A percentile compares a stretch with the other conserved stretches of the same genome.
Conservation (phyloP, 176 grass and related monocot genomes). For the Alopecurus myosuroides region DNA sequence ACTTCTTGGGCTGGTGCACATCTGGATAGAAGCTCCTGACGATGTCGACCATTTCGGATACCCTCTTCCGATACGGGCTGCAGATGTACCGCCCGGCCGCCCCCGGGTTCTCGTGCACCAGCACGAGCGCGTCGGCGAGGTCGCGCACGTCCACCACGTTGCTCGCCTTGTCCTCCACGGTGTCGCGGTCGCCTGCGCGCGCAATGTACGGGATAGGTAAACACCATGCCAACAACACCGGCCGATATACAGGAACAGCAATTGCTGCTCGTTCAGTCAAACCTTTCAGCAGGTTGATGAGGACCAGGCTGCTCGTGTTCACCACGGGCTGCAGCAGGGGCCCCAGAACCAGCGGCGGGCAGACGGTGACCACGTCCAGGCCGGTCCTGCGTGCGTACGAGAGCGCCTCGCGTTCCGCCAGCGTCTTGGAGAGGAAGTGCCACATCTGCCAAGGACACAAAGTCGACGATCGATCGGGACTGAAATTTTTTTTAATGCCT, state of each 20-base stretch:
- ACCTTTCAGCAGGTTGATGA: constrained; percentile 44
- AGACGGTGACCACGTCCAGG: constrained; percentile 60
- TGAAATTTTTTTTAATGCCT: too few species aligned
- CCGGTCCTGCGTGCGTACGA: constrained; percentile 13
- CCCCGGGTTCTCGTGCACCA: constrained; percentile 44
- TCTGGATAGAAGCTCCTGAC: constrained; percentile 36
- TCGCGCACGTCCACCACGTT: constrained; percentile 68
- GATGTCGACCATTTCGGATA: constrained; percentile 23
- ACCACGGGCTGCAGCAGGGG: constrained; percentile 49
- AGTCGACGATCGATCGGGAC: not conserved
- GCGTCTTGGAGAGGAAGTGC: constrained; percentile 54
- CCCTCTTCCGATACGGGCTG: constrained; percentile 15
- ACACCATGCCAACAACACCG: too few species aligned
- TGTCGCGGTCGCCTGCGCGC: constrained; percentile 21
- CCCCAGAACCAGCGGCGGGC: constrained; percentile 40
- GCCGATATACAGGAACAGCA: too few species aligned
- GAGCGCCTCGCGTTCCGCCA: constrained; percentile 51
- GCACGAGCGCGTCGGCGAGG: constrained; percentile 41
- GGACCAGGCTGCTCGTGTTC: constrained; percentile 46
- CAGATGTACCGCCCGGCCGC: constrained; percentile 54
- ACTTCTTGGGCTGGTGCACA: constrained; percentile 38
- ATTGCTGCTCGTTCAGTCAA: too few species aligned
- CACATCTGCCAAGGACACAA: constrained; percentile 21
- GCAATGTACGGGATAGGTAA: too few species aligned
- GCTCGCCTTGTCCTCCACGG: constrained; percentile 13